Evolutionary conservation across 2,329 filamentous ascomycete genomes (phyloP), one percentile per base, ranked within the genome.

Genomic region (Aspergillus floridensis): DNA sequence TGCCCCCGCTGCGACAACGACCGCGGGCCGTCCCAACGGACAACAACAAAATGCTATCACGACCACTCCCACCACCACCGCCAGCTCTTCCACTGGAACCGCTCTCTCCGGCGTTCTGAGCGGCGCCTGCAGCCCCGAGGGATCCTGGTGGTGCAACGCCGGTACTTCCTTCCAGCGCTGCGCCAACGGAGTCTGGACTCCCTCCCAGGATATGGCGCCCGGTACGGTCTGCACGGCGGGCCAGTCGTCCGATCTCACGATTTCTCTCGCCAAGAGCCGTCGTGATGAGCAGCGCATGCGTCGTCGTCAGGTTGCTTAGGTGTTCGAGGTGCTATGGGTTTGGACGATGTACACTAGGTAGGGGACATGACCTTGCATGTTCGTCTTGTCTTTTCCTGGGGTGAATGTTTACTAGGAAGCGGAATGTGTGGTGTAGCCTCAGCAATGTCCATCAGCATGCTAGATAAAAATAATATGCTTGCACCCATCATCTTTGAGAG

Each of bases 111-210:
- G 71, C 66, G 31, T 70, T 21, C 68, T 76, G 5, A 79, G 77
- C 35, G 73, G 79, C 16, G 57, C 78, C 19, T 88, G 86, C 75
- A 72, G 68, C 35, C 59, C 74, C 4, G 84, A 88, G 66, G 86
- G 86, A 19, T 66, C 72, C n/a, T 88, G 83, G 83, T 83, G 84
- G 73, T 88, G 86, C 69, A 74, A 85, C 29, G 77, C 74, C n/a
- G 84, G 84, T 53, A 74, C 71, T 24, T 77, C 80, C 53, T 88
- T 86, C 79, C 85, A 88, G 74, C 84, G 84, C 59, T 88, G 86
- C 66, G 85, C 84, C 16, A 82, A 79, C 14, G 85, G 85, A 4
- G 65, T 72, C 56, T 88, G 86, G 86, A 80, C 81, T 21, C 68
- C 65, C 5, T 61, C 77, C 41, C 77, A 82, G 59, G 66, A 73